Evolutionary conservation across 352 stramenopile species (phyloP), one percentile per base, ranked within the genome.

Genomic region (Phytopythium helicoides): DNA sequence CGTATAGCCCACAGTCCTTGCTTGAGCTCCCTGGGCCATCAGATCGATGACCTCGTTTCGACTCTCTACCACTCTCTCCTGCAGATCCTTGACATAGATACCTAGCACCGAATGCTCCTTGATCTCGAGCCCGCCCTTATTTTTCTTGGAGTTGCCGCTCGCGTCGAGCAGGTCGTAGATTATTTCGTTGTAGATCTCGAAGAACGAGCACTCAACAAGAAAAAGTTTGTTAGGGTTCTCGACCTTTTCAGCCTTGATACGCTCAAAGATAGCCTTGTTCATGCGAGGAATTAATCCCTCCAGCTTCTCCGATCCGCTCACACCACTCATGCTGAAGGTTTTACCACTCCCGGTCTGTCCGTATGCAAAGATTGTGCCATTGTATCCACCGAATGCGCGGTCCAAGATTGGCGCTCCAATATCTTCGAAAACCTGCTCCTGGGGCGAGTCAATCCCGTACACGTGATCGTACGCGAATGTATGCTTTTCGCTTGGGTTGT

Each of bases 121-220:
- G 54, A 98, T 97, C 66, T 97, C 84, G 18, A 98, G 74, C 2
- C 88, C 86, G 31, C 80, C 81, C 59, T 92, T 90, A 60, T 81
- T 87, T 26, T 95, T 92, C 73, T 95, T 96, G 38, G 67, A 56
- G 46, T 91, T 89, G n/a, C 78, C 76, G 26, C 66, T 95, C 10
- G 88, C 83, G 52, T 96, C 78, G 9, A 98, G 75, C 40, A 98
- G 68, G 62, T 98, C 94, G 57, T 95, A 97, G 51, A 98, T 97
- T 41, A 93, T 93, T 66, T 98, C 94, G 54, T 98, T 98, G 73
- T 98, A 98, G 44, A 98, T 98, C 60, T 98, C 94, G 55, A 98
- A 93, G 71, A 96, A 98, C 14, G 90, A 97, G 33, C 82, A 95
- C 50, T 94, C 85, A 19, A 98, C 82, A 8, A 97, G 65, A 57